A percentile compares a stretch with the other conserved stretches of the same genome.
phyloP scores from a whole-genome alignment of 2,329 filamentous ascomycete genomes.

The Pochonia chlamydosporia region DNA sequence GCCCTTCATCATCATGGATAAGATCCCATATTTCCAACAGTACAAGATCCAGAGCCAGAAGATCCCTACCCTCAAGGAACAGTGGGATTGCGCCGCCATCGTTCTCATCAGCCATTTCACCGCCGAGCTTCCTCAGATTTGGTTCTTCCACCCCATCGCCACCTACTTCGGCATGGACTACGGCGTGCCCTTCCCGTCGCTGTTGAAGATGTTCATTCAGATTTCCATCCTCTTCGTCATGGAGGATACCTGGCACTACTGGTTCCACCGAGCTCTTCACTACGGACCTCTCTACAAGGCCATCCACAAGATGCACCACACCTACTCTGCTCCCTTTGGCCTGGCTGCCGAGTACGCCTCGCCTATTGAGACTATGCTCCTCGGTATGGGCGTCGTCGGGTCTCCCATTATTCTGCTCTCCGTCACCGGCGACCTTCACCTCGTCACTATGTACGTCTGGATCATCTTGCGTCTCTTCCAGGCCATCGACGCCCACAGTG shows the following conservation, averaged over 20 bases:
- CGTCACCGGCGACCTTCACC: slow-evolving; percentile 81
- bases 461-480: slow-evolving; percentile 91
- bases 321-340: slow-evolving; percentile 95
- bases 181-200: slow-evolving; percentile 79
- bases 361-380: slow-evolving; percentile 92
- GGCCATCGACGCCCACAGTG: slow-evolving; percentile 94
- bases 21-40: slow-evolving; percentile 78
- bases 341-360: slow-evolving; percentile 96
- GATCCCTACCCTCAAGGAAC: slow-evolving; percentile 86
- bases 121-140: slow-evolving; percentile 96
- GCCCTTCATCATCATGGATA: slow-evolving; percentile 90
- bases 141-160: slow-evolving; percentile 97
- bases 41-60: slow-evolving; percentile 93
- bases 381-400: slow-evolving; percentile 81
- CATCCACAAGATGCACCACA: slow-evolving; percentile 98
- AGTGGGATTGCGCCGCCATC: slow-evolving; percentile 88
- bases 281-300: slow-evolving; percentile 92
- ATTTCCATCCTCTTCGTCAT: slow-evolving; percentile 91
- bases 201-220: slow-evolving; percentile 83
- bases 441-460: slow-evolving; percentile 97
- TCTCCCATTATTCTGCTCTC: slow-evolving; percentile 78
- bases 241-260: slow-evolving; percentile 99
- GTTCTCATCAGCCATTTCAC: slow-evolving; percentile 96
- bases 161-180: slow-evolving; percentile 87
- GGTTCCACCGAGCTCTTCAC: slow-evolving; percentile 87